phyloP scores from a whole-genome alignment of 2,329 filamentous ascomycete species.

The Didymella pomorum region DNA sequence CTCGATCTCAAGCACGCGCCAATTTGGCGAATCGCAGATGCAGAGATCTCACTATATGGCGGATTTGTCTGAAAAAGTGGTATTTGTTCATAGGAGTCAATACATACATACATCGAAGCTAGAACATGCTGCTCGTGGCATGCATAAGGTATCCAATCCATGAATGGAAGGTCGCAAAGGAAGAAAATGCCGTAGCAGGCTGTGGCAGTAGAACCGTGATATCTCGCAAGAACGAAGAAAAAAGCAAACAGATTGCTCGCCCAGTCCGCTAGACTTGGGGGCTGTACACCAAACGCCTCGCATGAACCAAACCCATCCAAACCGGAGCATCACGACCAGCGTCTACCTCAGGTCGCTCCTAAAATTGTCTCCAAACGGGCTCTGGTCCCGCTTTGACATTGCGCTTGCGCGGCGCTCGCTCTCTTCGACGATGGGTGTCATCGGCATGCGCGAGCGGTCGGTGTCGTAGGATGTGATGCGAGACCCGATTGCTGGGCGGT shows the following conservation, averaged over 20 bases:
- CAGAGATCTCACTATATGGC: neutral
- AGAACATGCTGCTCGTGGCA: slow-evolving; percentile 18
- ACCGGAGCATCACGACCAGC: slow-evolving; percentile 1
- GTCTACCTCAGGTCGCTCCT: slow-evolving; percentile 18
- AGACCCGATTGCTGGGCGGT: slow-evolving; percentile 36
- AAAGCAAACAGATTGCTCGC: slow-evolving; percentile 19
- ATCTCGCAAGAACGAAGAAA: slow-evolving; percentile 15
- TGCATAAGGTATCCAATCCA: slow-evolving; percentile 13
- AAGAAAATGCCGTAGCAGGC: slow-evolving; percentile 23
- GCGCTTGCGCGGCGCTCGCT: slow-evolving; percentile 48
- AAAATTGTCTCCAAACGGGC: slow-evolving; percentile 48
- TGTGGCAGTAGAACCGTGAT: slow-evolving; percentile 12
- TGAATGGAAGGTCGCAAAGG: slow-evolving; percentile 15
- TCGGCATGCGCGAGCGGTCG: slow-evolving; percentile 40
- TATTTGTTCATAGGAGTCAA: slow-evolving; percentile 16
- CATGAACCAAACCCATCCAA: slow-evolving; percentile 8
- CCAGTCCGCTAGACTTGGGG: slow-evolving; percentile 22
- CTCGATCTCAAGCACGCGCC: neutral
- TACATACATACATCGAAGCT: slow-evolving; percentile 24
- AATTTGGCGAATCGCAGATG: neutral
- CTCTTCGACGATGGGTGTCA: slow-evolving; percentile 59
- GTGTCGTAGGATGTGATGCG: slow-evolving; percentile 44
- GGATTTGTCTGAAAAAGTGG: neutral
- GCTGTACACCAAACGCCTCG: slow-evolving; percentile 25
- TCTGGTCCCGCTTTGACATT: slow-evolving; percentile 41